Conservation (phyloP, 192 early-diverging fungal species). For the Piromyces sp. region DNA sequence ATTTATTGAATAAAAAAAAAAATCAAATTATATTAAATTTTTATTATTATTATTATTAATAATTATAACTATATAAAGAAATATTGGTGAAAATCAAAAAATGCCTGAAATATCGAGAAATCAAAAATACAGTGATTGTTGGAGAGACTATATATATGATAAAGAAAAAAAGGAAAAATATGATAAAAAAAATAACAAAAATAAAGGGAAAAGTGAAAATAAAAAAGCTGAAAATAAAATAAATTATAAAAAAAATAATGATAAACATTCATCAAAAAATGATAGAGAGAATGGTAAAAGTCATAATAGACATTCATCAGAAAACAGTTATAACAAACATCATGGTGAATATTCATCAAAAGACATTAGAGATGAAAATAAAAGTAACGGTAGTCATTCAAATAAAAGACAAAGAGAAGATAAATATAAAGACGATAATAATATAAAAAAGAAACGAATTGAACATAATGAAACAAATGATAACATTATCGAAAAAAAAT, state of each 20-base stretch:
- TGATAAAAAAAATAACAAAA: neutral
- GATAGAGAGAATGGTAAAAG: neutral
- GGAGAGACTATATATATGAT: neutral
- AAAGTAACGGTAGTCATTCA: neutral
- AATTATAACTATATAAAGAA: neutral
- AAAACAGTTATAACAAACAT: neutral
- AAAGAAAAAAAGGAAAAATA: neutral
- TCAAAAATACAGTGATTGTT: neutral
- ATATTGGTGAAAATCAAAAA: neutral
- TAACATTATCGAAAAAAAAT: neutral
- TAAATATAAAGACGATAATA: neutral
- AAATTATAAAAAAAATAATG: neutral
- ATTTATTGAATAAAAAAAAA: neutral
- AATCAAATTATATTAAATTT: neutral
- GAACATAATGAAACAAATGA: too few relatives aligned
- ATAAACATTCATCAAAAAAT: neutral
- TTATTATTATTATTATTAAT: too few relatives aligned
- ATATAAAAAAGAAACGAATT: neutral
- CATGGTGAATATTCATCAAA: too few relatives aligned
- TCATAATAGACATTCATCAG: neutral
- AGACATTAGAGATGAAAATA: neutral
- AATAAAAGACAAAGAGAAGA: neutral
- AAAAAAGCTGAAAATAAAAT: neutral
- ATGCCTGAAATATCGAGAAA: neutral
- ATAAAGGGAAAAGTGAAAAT: neutral